phyloP scores from a whole-genome alignment of 441 rosid genomes.

The Corymbia calophylla region DNA sequence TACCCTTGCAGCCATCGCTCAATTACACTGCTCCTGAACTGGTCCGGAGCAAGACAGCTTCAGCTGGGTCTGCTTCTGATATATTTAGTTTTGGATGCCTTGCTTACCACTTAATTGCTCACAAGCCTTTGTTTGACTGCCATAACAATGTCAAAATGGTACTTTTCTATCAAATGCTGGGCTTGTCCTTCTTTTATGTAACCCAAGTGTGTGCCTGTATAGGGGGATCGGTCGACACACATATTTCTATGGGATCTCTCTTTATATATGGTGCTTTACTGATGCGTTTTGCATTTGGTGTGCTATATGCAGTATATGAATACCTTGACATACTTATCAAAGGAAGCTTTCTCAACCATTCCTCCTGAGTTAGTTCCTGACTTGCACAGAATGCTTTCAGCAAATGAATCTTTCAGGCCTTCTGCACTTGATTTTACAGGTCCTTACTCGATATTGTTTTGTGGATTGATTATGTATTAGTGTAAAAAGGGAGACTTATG shows the following conservation, averaged over 20 bases:
- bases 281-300: neutral
- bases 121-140: constrained; percentile 86
- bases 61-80: constrained; percentile 68
- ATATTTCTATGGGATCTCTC: neutral
- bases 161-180: constrained; percentile 7
- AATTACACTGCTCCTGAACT: constrained; percentile 97
- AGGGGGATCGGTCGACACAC: neutral
- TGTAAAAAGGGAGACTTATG: neutral
- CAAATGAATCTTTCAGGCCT: constrained; percentile 75
- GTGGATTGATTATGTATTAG: neutral
- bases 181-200: neutral
- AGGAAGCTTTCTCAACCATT: constrained; percentile 74
- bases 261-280: neutral
- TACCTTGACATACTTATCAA: constrained; percentile 84
- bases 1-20: constrained; percentile 89
- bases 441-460: constrained; percentile 11
- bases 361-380: constrained; percentile 76
- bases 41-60: constrained; percentile 60
- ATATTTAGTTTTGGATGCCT: constrained; percentile 93
- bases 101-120: constrained; percentile 79
- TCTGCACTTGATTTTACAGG: constrained; percentile 91
- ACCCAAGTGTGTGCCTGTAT: neutral
- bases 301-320: constrained; percentile 73
- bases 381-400: constrained; percentile 83
- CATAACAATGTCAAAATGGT: constrained; percentile 98